Evolutionary conservation across 2,329 filamentous ascomycete species (phyloP).

Genomic region (Chaetomiaceae sp.): DNA sequence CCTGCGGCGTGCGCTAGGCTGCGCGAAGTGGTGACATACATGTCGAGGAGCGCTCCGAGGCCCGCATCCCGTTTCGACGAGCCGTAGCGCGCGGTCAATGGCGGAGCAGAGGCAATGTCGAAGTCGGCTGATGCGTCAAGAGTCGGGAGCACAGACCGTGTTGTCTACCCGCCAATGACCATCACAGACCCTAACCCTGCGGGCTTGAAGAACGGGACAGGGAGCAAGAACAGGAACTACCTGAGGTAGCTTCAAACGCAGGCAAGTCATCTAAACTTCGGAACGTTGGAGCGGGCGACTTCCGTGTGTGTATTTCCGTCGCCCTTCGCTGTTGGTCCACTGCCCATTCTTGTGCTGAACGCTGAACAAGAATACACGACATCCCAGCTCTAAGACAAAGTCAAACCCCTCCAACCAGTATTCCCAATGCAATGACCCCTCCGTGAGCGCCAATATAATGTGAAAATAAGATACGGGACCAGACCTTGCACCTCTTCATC

Average conservation of each 20-base stretch:
- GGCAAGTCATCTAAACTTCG: background rate
- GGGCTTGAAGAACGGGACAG: too few relatives aligned
- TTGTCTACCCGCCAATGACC: too few relatives aligned
- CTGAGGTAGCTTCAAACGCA: too few relatives aligned
- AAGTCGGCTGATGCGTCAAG: too few relatives aligned
- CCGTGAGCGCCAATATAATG: slow-evolving; percentile 7
- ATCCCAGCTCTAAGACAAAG: background rate
- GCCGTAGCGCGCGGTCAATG: slow-evolving; percentile 11
- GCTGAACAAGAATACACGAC: background rate
- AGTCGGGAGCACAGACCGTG: too few relatives aligned
- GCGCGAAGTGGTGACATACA: slow-evolving; percentile 20
- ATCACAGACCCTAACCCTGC: too few relatives aligned
- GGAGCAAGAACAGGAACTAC: too few relatives aligned
- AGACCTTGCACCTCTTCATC: slow-evolving; percentile 2
- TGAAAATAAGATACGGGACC: slow-evolving; percentile 19
- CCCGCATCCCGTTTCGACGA: slow-evolving; percentile 10
- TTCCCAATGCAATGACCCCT: background rate
- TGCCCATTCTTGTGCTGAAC: background rate
- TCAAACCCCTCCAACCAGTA: background rate
- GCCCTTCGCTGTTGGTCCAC: background rate
- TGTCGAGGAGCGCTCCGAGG: slow-evolving; percentile 8
- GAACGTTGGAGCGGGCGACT: slow-evolving; percentile 2
- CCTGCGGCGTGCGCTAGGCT: slow-evolving; percentile 12
- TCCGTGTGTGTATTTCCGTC: slow-evolving; percentile 5
- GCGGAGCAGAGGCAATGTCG: too few relatives aligned